These are phyloP conservation scores for Agaricus sinodeliciosus DNA, from an alignment of 768 basidiomycete genomes.

Conservation along the genomic window DNA sequence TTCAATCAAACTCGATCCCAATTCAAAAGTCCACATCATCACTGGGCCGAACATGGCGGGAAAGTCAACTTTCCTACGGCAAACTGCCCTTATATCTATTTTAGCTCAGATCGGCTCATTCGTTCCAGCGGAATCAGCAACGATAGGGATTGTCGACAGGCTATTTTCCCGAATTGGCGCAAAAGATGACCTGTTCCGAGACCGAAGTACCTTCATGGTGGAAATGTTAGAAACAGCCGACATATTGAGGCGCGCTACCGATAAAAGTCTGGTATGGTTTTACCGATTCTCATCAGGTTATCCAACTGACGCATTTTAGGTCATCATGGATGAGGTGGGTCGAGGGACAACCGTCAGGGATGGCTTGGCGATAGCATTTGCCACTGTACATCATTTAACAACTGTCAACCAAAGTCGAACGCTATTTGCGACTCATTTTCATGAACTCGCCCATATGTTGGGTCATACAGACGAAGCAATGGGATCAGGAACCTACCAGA, in stretches of 20 bases:
- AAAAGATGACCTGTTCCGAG: slow-evolving; percentile 89
- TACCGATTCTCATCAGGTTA: background rate
- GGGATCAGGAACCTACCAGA: slow-evolving; percentile 43
- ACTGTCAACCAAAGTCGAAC: slow-evolving; percentile 68
- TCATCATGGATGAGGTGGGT: slow-evolving; percentile 99
- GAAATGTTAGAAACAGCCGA: slow-evolving; percentile 94
- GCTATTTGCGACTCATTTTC: slow-evolving; percentile 99
- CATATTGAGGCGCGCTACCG: slow-evolving; percentile 80
- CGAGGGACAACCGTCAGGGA: slow-evolving; percentile 90
- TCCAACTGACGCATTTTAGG: slow-evolving; percentile 35
- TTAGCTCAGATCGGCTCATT: slow-evolving; percentile 91
- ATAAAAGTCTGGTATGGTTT: slow-evolving; percentile 65
- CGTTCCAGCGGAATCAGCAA: slow-evolving; percentile 82
- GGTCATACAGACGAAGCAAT: slow-evolving; percentile 42
- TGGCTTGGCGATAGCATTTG: slow-evolving; percentile 91
- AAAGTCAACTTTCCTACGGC: slow-evolving; percentile 90
- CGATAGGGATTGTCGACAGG: slow-evolving; percentile 82
- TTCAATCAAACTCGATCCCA: slow-evolving; percentile 53
- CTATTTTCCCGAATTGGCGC: slow-evolving; percentile 95
- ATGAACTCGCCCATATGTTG: slow-evolving; percentile 85
- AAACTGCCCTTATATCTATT: slow-evolving; percentile 83
- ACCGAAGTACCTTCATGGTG: slow-evolving; percentile 97
- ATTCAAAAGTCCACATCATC: slow-evolving; percentile 69
- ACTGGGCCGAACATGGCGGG: slow-evolving; percentile 97
- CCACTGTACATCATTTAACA: slow-evolving; percentile 77